Conservation (phyloP, 1,139 yeast genomes). For the Yamadazyma friedrichii region DNA sequence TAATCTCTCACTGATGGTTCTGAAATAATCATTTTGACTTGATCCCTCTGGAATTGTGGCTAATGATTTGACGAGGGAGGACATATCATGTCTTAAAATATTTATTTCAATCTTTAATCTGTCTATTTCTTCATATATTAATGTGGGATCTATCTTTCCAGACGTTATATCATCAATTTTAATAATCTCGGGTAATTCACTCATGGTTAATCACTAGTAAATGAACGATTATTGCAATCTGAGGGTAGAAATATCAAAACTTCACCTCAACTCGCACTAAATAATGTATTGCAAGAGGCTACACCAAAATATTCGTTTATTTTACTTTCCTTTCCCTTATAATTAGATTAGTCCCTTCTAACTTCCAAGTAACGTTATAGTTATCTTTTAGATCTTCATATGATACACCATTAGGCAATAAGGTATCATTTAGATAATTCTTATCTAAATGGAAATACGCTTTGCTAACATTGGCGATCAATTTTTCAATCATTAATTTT, state of each 20-base stretch:
- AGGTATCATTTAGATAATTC: conserved; percentile 18
- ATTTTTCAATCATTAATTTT: conserved; percentile 24
- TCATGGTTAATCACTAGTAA: neutral
- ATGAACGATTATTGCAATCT: too few relatives aligned
- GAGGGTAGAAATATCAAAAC: too few relatives aligned
- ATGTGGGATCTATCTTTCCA: conserved; percentile 39
- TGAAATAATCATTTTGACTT: conserved; percentile 40
- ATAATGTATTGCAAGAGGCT: too few relatives aligned
- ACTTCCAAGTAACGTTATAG: conserved; percentile 28
- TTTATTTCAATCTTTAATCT: conserved; percentile 44
- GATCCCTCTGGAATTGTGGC: conserved; percentile 37
- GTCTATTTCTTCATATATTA: conserved; percentile 40
- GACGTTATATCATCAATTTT: conserved; percentile 49
- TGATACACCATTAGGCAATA: conserved; percentile 28
- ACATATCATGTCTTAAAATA: conserved; percentile 44
- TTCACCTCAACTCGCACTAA: too few relatives aligned
- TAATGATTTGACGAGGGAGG: conserved; percentile 36
- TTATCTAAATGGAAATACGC: conserved; percentile 36
- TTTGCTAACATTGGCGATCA: conserved; percentile 28
- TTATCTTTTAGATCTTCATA: conserved; percentile 19
- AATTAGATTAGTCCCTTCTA: conserved; percentile 22
- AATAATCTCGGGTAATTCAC: conserved; percentile 34
- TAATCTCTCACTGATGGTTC: conserved; percentile 27
- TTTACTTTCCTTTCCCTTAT: conserved; percentile 19
- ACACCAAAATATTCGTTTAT: too few relatives aligned